These are phyloP conservation scores for Cyberlindnera mrakii DNA, from an alignment of 805 yeast species.

Conservation along the genomic window DNA sequence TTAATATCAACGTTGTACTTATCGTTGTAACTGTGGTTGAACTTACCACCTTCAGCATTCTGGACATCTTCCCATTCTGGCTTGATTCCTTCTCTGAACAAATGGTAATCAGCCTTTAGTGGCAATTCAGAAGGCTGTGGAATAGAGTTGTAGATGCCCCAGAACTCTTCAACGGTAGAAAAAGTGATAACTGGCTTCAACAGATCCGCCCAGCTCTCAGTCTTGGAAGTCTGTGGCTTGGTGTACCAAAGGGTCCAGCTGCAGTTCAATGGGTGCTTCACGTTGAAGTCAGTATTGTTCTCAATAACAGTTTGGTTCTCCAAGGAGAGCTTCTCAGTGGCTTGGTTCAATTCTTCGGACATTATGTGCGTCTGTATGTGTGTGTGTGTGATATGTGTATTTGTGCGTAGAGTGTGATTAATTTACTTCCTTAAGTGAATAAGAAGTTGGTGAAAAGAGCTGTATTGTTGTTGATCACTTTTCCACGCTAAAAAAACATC, in stretches of 20 bases:
- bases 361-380: slow-evolving; percentile 4
- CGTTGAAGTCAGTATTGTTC: slow-evolving; percentile 22
- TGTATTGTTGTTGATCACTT: no score
- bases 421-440: not conserved
- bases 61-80: slow-evolving; percentile 98
- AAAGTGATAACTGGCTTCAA: slow-evolving; percentile 90
- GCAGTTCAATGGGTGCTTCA: slow-evolving; percentile 77
- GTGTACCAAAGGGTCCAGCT: slow-evolving; percentile 98
- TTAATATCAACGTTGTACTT: slow-evolving; percentile 59
- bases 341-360: slow-evolving; percentile 25
- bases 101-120: slow-evolving; percentile 86
- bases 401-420: not conserved
- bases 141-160: slow-evolving; percentile 94
- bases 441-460: not conserved
- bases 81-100: slow-evolving; percentile 87
- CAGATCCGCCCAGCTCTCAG: slow-evolving; percentile 86
- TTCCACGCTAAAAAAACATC: no score
- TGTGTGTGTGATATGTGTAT: not conserved
- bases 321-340: slow-evolving; percentile 21
- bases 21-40: slow-evolving; percentile 74
- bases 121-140: slow-evolving; percentile 92
- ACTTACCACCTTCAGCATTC: slow-evolving; percentile 89
- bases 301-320: slow-evolving; percentile 12
- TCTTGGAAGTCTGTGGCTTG: slow-evolving; percentile 73
- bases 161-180: slow-evolving; percentile 94